phyloP scores from a whole-genome alignment of 768 basidiomycete species.

The Leccinum olivaceopallidum region DNA sequence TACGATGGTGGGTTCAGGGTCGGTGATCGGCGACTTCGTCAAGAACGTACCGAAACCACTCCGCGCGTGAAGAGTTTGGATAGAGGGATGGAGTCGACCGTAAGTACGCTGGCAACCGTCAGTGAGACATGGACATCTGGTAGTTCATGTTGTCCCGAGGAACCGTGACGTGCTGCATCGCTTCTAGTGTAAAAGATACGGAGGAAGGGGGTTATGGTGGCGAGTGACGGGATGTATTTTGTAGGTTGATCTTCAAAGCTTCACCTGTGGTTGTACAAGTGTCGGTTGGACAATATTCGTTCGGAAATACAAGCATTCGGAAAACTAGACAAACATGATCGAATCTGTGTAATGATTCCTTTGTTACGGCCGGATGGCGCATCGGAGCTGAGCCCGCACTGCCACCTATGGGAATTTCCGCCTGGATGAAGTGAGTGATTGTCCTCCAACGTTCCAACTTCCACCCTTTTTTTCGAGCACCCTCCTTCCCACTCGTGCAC shows the following conservation, averaged over 20 bases:
- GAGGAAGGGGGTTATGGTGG: neutral
- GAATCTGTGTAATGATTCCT: too few relatives aligned
- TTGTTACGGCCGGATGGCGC: too few relatives aligned
- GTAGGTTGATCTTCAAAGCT: neutral
- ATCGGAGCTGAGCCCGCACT: too few relatives aligned
- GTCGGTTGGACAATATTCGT: neutral
- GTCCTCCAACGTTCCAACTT: too few relatives aligned
- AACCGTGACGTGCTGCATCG: neutral
- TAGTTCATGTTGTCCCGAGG: slow-evolving; percentile 9
- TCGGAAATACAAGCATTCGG: neutral
- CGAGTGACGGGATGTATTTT: slow-evolving; percentile 1
- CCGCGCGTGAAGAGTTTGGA: neutral
- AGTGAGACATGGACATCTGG: slow-evolving; percentile 8
- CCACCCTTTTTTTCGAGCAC: too few relatives aligned
- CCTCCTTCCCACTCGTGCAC: too few relatives aligned
- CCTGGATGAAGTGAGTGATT: too few relatives aligned
- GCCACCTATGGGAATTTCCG: too few relatives aligned
- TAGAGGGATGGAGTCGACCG: neutral
- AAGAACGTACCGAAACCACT: neutral
- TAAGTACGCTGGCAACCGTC: neutral
- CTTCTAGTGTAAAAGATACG: neutral
- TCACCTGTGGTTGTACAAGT: neutral
- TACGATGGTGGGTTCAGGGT: slow-evolving; percentile 53
- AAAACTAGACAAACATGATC: neutral
- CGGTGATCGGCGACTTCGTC: neutral